phyloP scores from a whole-genome alignment of 345 rosid species.

The Anacardium occidentale region DNA sequence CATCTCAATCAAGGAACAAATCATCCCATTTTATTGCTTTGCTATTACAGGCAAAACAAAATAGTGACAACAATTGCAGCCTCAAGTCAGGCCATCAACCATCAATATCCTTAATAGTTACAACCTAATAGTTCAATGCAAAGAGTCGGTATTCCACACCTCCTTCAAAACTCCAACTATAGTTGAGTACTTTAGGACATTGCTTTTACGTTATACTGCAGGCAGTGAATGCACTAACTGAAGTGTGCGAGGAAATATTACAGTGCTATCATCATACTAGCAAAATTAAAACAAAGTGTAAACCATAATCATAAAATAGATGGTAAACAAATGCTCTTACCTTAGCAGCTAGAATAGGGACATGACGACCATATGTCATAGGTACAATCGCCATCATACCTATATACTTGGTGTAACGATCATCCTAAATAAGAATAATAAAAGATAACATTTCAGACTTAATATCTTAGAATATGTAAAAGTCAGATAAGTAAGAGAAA shows the following conservation, averaged over 20 bases:
- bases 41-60: no score
- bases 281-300: background rate
- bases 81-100: no score
- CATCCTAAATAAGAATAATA: conserved; percentile 57
- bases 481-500: background rate
- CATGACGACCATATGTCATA: conserved; percentile 97
- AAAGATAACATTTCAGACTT: conserved; percentile 7
- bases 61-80: no score
- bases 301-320: background rate
- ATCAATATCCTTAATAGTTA: no score
- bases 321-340: conserved; percentile 32
- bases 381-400: conserved; percentile 94
- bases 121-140: no score
- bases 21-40: no score
- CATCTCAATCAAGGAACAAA: background rate
- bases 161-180: no score
- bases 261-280: background rate
- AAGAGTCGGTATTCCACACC: no score
- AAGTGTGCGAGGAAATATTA: background rate
- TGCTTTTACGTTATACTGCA: no score
- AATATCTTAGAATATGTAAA: background rate
- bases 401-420: conserved; percentile 76
- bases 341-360: conserved; percentile 87
- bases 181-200: no score
- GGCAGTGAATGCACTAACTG: no score